Base-by-base conservation (phyloP, 148 eudicot genomes). In the Persicaria maculosa region DNA sequence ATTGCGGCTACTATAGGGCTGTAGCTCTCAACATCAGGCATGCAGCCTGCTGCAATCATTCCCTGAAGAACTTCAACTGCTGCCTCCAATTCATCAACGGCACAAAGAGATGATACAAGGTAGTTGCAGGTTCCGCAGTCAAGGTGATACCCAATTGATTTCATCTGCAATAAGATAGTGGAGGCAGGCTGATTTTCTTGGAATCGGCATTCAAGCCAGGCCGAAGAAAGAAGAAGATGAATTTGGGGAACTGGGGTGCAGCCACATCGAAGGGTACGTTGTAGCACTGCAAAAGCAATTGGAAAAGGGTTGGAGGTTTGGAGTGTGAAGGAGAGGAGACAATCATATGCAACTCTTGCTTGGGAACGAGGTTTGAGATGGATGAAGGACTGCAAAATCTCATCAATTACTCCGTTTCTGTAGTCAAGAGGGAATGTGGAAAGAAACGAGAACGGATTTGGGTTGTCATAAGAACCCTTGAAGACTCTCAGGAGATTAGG, bases 61-160 rank as follows among this genome's bases (percentile, higher is more conserved):
- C 90, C 85, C 50, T 77, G 75, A 55, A 89, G 78, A 58, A 93
- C 93, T 46, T 82, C 76, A 17, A 83, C 75, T 36, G 97, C 98
- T 76, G 89, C 97, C 6, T 80, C 86, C 54, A 84, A 77, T 71
- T 85, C 82, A 76, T 88, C 90, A 64, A 88, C 91, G 57, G 84
- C 87, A 80, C 97, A 93, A 50, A 93, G 92, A 6, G 98, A 91
- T 45, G 81, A 75, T 20, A 93, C 84, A 59, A 93, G 81, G 73
- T 85, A 93, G 73, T 93, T 93, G 79, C 93, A 93, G 10, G 88
- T 89, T 55, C 96, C 98, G 68, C 74, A 76, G 77, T 93, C 98
- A 46, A 89, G 92, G 46, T 46, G 44, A 77, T 91, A 93, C 73
- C 94, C 98, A 55, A 89, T 85, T 31, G 88, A 79, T 44, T 85